Evolutionary conservation across 495 filamentous ascomycete species (phyloP).

Genomic region (Aspergillus sclerotiicarbonarius): DNA sequence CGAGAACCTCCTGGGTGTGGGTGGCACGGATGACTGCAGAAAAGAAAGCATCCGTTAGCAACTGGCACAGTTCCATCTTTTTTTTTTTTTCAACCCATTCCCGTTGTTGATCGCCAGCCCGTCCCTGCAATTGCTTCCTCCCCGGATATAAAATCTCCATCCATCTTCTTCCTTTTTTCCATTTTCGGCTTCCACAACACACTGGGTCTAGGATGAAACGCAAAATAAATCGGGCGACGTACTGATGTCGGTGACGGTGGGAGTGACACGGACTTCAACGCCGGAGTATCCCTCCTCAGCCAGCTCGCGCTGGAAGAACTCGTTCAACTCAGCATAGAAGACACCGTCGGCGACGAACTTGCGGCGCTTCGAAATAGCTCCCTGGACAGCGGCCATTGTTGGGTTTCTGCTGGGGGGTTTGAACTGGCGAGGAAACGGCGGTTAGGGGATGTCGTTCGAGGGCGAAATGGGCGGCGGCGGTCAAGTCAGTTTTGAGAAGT

Average conservation of each 20-base stretch:
- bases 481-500: slow-evolving; percentile 35
- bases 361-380: slow-evolving; percentile 90
- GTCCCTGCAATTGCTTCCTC: too few species aligned
- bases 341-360: slow-evolving; percentile 99
- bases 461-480: slow-evolving; percentile 28
- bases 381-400: slow-evolving; percentile 67
- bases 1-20: slow-evolving; percentile 99
- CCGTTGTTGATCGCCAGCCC: too few species aligned
- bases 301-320: slow-evolving; percentile 99
- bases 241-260: slow-evolving; percentile 99
- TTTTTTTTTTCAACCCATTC: not conserved
- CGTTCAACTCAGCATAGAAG: slow-evolving; percentile 99
- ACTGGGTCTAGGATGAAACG: slow-evolving; percentile 7
- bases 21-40: slow-evolving; percentile 89
- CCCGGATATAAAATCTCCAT: not conserved
- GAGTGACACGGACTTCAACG: slow-evolving; percentile 98
- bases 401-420: slow-evolving; percentile 36
- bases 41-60: slow-evolving; percentile 41
- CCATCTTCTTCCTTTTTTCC: not conserved
- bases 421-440: slow-evolving; percentile 40
- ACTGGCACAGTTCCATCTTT: slow-evolving; percentile 2
- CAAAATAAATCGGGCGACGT: slow-evolving; percentile 36
- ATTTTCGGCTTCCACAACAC: slow-evolving; percentile 6
- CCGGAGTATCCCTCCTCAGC: slow-evolving; percentile 99
- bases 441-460: slow-evolving; percentile 31